Conservation (phyloP, 768 basidiomycete species). For the Mycena belliarum region DNA sequence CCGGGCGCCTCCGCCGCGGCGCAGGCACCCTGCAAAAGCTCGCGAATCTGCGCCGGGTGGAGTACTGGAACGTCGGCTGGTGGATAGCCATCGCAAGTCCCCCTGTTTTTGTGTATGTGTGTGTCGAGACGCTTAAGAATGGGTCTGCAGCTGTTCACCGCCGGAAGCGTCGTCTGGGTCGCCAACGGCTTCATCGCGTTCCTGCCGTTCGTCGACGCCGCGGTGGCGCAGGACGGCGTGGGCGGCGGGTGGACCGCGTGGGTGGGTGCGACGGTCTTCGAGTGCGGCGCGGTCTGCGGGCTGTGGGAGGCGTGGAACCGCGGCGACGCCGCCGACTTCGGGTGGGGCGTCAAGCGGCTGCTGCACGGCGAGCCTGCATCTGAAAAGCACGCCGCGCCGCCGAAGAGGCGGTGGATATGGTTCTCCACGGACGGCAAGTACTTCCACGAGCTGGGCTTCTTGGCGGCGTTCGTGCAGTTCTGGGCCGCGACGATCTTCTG, state of each 20-base stretch:
- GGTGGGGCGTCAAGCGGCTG: slow-evolving; percentile 30
- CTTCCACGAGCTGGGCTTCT: slow-evolving; percentile 48
- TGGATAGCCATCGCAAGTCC: slow-evolving; percentile 40
- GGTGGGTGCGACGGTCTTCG: slow-evolving; percentile 62
- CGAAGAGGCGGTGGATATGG: slow-evolving; percentile 35
- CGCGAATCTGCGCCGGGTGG: slow-evolving; percentile 33
- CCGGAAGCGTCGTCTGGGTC: slow-evolving; percentile 52
- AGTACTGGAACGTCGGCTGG: slow-evolving; percentile 49
- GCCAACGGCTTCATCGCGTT: slow-evolving; percentile 58
- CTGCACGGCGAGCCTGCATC: slow-evolving; percentile 10
- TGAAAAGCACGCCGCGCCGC: slow-evolving; percentile 27
- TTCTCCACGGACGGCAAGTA: slow-evolving; percentile 38
- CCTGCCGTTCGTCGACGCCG: slow-evolving; percentile 43
- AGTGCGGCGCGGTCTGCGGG: slow-evolving; percentile 52
- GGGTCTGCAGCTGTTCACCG: slow-evolving; percentile 28
- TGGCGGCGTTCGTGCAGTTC: slow-evolving; percentile 52
- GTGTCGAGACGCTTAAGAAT: too few species aligned
- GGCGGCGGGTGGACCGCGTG: slow-evolving; percentile 53
- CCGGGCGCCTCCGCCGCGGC: slow-evolving; percentile 21
- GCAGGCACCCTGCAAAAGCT: slow-evolving; percentile 23
- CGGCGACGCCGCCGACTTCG: slow-evolving; percentile 40
- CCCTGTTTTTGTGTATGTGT: background rate
- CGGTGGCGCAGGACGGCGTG: slow-evolving; percentile 28
- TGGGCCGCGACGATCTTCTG: slow-evolving; percentile 63
- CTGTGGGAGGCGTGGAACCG: slow-evolving; percentile 58